Percentiles rank a stretch among this genome's conserved stretches.
Conservation (phyloP, 345 rosid genomes). For the Turritis glabra region DNA sequence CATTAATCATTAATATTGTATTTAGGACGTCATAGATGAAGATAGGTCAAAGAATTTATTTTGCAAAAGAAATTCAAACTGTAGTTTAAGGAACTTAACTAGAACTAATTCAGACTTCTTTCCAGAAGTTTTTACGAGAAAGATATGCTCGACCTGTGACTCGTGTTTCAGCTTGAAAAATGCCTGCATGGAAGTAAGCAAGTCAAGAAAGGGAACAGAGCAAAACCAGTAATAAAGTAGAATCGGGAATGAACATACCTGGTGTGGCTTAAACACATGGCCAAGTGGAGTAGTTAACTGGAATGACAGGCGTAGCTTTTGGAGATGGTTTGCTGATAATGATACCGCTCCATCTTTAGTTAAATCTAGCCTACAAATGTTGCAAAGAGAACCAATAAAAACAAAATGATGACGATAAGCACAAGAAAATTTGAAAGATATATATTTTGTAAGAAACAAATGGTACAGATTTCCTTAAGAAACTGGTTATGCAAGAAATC, state of each 20-base stretch:
- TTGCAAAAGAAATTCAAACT: neutral
- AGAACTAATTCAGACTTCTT: conserved; percentile 75
- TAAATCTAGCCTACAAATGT: conserved; percentile 65
- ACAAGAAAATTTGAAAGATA: neutral
- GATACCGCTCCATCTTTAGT: conserved; percentile 58
- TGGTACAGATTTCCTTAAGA: neutral
- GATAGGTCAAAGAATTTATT: neutral
- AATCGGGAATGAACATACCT: conserved; percentile 50
- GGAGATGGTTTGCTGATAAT: conserved; percentile 92
- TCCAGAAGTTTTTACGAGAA: conserved; percentile 73
- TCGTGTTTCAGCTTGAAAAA: conserved; percentile 89
- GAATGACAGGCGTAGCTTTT: conserved; percentile 81
- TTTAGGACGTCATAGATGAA: neutral
- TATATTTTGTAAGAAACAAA: neutral
- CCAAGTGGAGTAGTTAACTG: conserved; percentile 69
- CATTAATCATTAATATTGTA: conserved; percentile 8
- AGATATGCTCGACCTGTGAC: conserved; percentile 78
- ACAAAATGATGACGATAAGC: conserved; percentile 12
- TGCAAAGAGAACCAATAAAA: conserved; percentile 7
- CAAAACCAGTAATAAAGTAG: conserved; percentile 2
- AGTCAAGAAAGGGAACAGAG: conserved; percentile 22
- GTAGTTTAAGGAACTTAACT: conserved; percentile 54
- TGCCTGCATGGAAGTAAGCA: conserved; percentile 62
- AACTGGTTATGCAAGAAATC: neutral
- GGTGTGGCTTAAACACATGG: conserved; percentile 83